These are phyloP conservation scores for Quercus suber DNA, from an alignment of 306 rosid species.

Conservation along the genomic window DNA sequence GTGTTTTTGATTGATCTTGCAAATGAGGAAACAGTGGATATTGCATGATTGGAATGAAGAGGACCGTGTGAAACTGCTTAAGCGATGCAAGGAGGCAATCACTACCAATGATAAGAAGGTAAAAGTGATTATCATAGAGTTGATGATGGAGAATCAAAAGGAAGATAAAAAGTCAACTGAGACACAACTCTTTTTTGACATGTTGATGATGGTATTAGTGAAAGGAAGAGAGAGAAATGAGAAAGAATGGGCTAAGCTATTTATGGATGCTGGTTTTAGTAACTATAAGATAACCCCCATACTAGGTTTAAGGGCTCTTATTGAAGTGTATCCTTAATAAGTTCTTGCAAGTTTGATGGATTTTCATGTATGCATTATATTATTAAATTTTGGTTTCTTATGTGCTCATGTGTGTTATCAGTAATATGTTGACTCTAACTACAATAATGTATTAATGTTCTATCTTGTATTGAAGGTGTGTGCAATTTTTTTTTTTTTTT, in stretches of 20 bases:
- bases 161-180: background rate
- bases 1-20: no score
- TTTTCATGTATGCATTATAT: no score
- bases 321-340: constrained; percentile 18
- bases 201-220: constrained; percentile 16
- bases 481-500: background rate
- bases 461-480: no score
- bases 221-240: constrained; percentile 19
- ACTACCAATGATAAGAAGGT: constrained; percentile 12
- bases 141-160: background rate
- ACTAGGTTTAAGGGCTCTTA: constrained; percentile 17
- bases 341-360: no score
- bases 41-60: constrained; percentile 38
- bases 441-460: no score
- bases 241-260: constrained; percentile 16
- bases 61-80: constrained; percentile 15
- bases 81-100: constrained; percentile 27
- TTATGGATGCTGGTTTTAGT: constrained; percentile 15
- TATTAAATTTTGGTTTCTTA: no score
- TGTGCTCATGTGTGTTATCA: no score
- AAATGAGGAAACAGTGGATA: constrained; percentile 19
- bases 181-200: constrained; percentile 20
- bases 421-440: no score
- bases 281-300: constrained; percentile 13
- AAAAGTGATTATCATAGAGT: constrained; percentile 27